These are phyloP conservation scores for Camellia sinensis DNA, from an alignment of 148 eudicot genomes.

Conservation along the genomic window DNA sequence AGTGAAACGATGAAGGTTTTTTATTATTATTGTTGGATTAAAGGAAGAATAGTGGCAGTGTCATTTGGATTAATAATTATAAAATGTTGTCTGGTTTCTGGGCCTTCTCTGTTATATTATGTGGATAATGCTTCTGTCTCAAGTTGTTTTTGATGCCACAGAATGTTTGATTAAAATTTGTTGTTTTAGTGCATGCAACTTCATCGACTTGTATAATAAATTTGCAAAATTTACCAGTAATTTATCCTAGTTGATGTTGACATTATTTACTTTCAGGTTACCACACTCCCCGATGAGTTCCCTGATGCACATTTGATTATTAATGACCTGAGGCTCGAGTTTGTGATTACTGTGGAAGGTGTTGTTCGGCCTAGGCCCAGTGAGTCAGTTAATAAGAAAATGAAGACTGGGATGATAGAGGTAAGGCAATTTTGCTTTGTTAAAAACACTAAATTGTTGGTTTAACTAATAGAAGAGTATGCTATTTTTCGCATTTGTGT, in stretches of 20 bases:
- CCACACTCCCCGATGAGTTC: slow-evolving; percentile 88
- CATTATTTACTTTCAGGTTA: slow-evolving; percentile 41
- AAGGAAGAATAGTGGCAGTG: background rate
- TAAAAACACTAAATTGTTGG: background rate
- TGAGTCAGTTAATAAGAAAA: slow-evolving; percentile 75
- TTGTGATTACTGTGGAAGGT: slow-evolving; percentile 80
- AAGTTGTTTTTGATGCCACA: background rate
- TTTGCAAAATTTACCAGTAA: too few relatives aligned
- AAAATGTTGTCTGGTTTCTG: background rate
- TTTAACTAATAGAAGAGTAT: background rate
- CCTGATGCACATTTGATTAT: slow-evolving; percentile 76
- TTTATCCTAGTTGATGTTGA: slow-evolving; percentile 1
- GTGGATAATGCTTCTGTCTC: background rate
- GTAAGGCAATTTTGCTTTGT: slow-evolving; percentile 30
- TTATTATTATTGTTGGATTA: too few relatives aligned
- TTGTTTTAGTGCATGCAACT: background rate
- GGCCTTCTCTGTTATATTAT: background rate
- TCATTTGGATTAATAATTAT: background rate
- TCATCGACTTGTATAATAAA: background rate
- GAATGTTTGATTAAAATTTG: background rate
- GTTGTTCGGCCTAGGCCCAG: slow-evolving; percentile 66
- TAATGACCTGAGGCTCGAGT: slow-evolving; percentile 78
- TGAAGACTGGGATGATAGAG: slow-evolving; percentile 93
- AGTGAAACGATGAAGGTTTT: background rate
- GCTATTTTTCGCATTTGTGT: background rate